Percentiles rank a stretch among this genome's conserved stretches.
phyloP scores from a whole-genome alignment of 202 grass and related monocot genomes.

The Digitaria exilis region DNA sequence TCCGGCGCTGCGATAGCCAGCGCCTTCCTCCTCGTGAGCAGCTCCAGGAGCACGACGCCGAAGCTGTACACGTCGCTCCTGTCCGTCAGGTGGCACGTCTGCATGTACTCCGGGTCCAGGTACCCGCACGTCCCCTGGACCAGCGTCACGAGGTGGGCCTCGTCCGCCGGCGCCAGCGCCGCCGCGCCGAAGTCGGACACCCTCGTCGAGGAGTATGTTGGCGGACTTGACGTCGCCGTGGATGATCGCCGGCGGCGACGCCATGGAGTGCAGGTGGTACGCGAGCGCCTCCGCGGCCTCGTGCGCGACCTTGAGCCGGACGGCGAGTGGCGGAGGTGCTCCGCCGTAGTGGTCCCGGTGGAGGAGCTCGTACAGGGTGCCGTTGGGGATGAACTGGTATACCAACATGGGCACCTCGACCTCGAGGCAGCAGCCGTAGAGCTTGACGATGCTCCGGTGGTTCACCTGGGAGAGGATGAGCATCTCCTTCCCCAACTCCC shows the following conservation, averaged over 20 bases:
- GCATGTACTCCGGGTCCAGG: constrained; percentile 51
- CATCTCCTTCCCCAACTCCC: constrained; percentile 55
- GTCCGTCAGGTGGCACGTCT: constrained; percentile 39
- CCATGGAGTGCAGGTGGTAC: constrained; percentile 38
- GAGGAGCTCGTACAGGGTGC: constrained; percentile 29
- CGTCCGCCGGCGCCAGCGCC: constrained; percentile 18
- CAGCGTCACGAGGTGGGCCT: constrained; percentile 40
- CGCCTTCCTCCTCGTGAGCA: constrained; percentile 25
- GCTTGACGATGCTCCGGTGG: constrained; percentile 45
- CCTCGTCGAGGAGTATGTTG: constrained; percentile 32
- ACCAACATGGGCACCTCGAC: constrained; percentile 48
- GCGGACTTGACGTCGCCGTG: constrained; percentile 41
- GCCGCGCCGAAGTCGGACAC: constrained; percentile 43
- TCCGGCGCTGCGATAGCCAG: not conserved
- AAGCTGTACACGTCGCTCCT: constrained; percentile 46
- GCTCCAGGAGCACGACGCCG: constrained; percentile 43
- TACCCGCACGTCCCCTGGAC: constrained; percentile 45
- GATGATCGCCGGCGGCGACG: constrained; percentile 40
- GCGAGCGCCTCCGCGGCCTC: constrained; percentile 39
- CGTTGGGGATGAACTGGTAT: constrained; percentile 47
- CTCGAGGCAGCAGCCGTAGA: constrained; percentile 49
- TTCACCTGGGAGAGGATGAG: constrained; percentile 60
- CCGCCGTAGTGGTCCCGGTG: no score
- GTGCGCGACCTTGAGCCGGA: constrained; percentile 23
- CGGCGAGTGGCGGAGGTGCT: not conserved